Evolutionary conservation across 2,329 filamentous ascomycete genomes (phyloP), one percentile per base, ranked within the genome.

Genomic region (Diaporthe helianthi): DNA sequence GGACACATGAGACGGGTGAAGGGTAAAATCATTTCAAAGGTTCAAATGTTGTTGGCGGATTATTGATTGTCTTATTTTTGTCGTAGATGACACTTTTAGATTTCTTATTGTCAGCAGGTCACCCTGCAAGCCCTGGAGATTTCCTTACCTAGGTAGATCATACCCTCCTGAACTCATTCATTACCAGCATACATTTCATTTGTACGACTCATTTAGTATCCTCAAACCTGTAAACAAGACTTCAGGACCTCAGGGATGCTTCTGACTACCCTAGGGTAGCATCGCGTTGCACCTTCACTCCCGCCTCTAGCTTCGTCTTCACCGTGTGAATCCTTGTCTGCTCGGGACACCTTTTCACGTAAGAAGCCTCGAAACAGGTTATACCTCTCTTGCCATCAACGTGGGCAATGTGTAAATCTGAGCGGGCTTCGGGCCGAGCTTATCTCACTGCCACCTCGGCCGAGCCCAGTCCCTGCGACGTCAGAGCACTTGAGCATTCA

Each of bases 111-210:
- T 53, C 47, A 65, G 61, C 61, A 8, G 61, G 61, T 31, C 61
- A 52, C 61, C 61, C 61, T 31, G 61, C 36, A n/a, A n/a, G n/a
- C n/a, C n/a, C n/a, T n/a, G n/a, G 17, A 53, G 10, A n/a, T 36
- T 26, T 49, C 15, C 55, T n/a, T n/a, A n/a, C n/a, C n/a, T n/a
- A n/a, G n/a, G n/a, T 33, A 8, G 29, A 13, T 65, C 15, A 29
- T 36, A 31, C 1, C 3, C 4, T n/a, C n/a, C n/a, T n/a, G n/a
- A n/a, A n/a, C n/a, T 55, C 64, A 12, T 38, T 63, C 58, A 1
- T 63, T 47, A 61, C 58, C 58, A 33, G 29, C 29, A 36, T 47
- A 36, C 26, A 36, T 63, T 26, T 49, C 58, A 63, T 63, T 63
- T 63, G 44, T 49, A 49, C 29, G 7, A 24, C 4, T 29, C 29